Conservation (phyloP, 2,329 filamentous ascomycete species). For the Phyllosticta ampelicida region DNA sequence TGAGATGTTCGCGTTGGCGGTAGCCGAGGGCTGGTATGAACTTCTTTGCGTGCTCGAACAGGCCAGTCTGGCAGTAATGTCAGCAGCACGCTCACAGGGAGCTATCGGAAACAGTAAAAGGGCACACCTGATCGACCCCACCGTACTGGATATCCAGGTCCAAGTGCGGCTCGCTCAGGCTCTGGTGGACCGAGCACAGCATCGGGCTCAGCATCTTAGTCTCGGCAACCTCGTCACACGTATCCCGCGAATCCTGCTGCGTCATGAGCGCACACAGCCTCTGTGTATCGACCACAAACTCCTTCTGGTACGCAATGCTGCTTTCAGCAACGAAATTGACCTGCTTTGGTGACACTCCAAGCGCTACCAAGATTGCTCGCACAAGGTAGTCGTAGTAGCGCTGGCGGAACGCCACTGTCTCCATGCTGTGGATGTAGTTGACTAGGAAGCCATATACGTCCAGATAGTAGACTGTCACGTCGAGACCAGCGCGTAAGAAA, state of each 20-base stretch:
- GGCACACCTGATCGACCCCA: background rate
- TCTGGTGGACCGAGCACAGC: background rate
- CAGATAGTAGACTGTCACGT: background rate
- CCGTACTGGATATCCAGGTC: background rate
- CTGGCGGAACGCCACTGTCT: background rate
- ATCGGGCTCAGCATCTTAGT: background rate
- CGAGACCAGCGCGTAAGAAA: background rate
- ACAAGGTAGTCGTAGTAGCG: background rate
- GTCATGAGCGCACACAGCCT: background rate
- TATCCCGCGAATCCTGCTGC: background rate
- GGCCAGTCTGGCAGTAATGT: background rate
- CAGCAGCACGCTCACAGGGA: no score
- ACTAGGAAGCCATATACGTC: slow-evolving; percentile 1
- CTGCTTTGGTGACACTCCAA: background rate
- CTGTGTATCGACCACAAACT: background rate
- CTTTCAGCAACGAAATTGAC: background rate
- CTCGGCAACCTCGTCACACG: background rate
- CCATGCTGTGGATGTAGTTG: background rate
- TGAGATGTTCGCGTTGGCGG: background rate
- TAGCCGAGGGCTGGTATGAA: background rate
- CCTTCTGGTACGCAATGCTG: background rate
- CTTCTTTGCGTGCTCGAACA: background rate
- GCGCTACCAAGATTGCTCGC: background rate
- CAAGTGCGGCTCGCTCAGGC: background rate
- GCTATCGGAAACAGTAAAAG: no score